Conservation (phyloP, 73 alveolate species). For the Paramecium sonneborni region DNA sequence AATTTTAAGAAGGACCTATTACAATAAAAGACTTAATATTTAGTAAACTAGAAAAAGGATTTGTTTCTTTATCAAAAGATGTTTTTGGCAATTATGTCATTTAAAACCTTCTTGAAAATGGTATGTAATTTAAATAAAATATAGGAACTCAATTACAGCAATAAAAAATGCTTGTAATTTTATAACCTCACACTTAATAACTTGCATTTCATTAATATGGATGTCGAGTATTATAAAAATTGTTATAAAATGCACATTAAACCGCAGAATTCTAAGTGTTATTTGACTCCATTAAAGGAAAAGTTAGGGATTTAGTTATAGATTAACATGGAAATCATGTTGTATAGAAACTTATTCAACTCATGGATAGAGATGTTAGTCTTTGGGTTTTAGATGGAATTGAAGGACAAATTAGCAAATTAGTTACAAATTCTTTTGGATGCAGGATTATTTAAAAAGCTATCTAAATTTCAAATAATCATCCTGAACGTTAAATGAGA, state of each 20-base stretch:
- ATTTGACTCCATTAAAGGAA: constrained; percentile 61
- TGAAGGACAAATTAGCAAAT: neutral
- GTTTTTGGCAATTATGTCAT: constrained; percentile 79
- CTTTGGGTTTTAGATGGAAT: constrained; percentile 42
- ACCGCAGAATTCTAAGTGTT: constrained; percentile 54
- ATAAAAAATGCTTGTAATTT: constrained; percentile 54
- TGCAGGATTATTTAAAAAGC: constrained; percentile 73
- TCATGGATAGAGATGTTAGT: neutral
- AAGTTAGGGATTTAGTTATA: constrained; percentile 72
- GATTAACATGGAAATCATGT: constrained; percentile 85
- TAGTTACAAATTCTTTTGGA: constrained; percentile 36
- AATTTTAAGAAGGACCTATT: constrained; percentile 73
- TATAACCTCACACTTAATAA: constrained; percentile 69
- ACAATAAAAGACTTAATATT: constrained; percentile 69
- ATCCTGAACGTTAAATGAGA: constrained; percentile 57
- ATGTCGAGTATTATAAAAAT: constrained; percentile 76
- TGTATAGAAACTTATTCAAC: neutral
- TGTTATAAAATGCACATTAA: constrained; percentile 65
- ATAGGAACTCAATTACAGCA: constrained; percentile 29
- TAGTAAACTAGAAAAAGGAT: constrained; percentile 64
- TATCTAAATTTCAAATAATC: constrained; percentile 68
- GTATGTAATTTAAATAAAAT: constrained; percentile 9
- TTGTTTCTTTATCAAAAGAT: constrained; percentile 72
- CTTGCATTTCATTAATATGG: constrained; percentile 77
- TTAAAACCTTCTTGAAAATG: constrained; percentile 71